phyloP scores from a whole-genome alignment of 2,329 filamentous ascomycete genomes.

The Ophiostoma australiae region DNA sequence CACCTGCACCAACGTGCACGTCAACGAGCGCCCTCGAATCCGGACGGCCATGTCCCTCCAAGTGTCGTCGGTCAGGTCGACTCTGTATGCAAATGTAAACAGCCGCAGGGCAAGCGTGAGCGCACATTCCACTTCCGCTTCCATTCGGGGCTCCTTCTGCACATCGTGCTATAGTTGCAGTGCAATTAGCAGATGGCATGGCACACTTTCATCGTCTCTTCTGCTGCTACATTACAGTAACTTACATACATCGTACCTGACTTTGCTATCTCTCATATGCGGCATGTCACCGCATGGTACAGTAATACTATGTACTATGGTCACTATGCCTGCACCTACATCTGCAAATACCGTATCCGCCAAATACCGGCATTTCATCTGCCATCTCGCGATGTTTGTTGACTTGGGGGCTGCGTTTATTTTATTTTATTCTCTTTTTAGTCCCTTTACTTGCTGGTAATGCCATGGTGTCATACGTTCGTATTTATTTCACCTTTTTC shows the following conservation, averaged over 20 bases:
- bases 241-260: too few species aligned
- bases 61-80: neutral
- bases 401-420: neutral
- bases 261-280: neutral
- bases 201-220: neutral
- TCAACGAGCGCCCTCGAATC: neutral
- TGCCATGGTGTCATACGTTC: neutral
- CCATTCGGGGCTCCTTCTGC: neutral
- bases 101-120: too few species aligned
- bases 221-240: too few species aligned
- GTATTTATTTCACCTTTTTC: neutral
- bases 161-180: neutral
- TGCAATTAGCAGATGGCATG: neutral
- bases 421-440: neutral
- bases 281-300: neutral
- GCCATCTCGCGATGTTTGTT: neutral
- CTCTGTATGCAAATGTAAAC: neutral
- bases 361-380: neutral
- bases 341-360: neutral
- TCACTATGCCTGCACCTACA: neutral
- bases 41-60: neutral
- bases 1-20: neutral
- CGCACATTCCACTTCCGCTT: too few species aligned
- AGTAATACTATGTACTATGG: neutral
- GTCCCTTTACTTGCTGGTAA: neutral